Evolutionary conservation across 2,329 filamentous ascomycete species (phyloP).

Genomic region (Beauveria rudraprayagi): DNA sequence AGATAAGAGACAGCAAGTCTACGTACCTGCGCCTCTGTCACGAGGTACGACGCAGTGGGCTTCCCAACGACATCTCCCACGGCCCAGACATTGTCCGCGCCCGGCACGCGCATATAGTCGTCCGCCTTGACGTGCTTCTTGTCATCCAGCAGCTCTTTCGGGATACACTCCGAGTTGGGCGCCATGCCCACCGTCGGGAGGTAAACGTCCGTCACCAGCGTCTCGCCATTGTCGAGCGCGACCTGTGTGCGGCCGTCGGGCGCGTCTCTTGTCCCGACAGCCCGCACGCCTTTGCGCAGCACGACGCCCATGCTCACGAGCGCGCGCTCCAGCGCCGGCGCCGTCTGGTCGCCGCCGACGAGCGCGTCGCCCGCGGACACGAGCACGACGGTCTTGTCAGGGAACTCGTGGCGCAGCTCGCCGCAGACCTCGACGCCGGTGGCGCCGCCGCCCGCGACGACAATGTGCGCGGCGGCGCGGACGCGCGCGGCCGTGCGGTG

Average conservation of each 20-base stretch:
- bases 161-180: constrained; percentile 48
- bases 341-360: constrained; percentile 36
- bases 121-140: constrained; percentile 41
- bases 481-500: constrained; percentile 33
- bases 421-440: constrained; percentile 49
- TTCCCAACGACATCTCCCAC: constrained; percentile 45
- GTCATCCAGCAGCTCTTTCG: constrained; percentile 34
- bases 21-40: constrained; percentile 46
- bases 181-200: constrained; percentile 47
- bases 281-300: constrained; percentile 34
- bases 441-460: constrained; percentile 48
- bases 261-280: constrained; percentile 26
- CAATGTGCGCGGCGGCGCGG: constrained; percentile 39
- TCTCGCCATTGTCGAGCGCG: constrained; percentile 36
- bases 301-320: constrained; percentile 46
- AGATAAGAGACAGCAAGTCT: neutral
- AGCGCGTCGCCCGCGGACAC: constrained; percentile 34
- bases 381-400: constrained; percentile 41
- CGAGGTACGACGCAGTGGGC: constrained; percentile 49
- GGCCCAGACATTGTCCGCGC: constrained; percentile 41
- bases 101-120: constrained; percentile 40
- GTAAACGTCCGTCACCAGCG: constrained; percentile 45
- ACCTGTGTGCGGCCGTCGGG: constrained; percentile 41
- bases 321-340: constrained; percentile 35
- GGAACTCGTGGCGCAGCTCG: constrained; percentile 46